Evolutionary conservation across 352 stramenopile species (phyloP).

Genomic region (Phytophthora palmivora): DNA sequence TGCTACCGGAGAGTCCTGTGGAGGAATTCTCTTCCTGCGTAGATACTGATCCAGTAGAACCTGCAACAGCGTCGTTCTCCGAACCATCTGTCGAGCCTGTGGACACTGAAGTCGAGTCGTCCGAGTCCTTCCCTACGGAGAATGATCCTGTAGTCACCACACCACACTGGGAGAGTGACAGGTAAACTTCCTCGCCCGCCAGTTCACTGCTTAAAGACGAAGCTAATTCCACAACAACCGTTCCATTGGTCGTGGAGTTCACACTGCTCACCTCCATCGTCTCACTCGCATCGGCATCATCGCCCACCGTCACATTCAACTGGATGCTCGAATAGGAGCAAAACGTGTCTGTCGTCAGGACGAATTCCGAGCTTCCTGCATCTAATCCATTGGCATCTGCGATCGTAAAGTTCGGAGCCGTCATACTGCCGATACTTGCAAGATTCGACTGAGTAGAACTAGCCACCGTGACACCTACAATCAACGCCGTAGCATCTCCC

Average conservation of each 20-base stretch:
- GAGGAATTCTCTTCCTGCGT: conserved; percentile 56
- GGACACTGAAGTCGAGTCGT: conserved; percentile 25
- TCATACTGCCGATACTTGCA: conserved; percentile 52
- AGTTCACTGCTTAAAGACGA: conserved; percentile 42
- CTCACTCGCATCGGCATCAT: conserved; percentile 13
- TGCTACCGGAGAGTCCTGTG: conserved; percentile 71
- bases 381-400: conserved; percentile 41
- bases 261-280: conserved; percentile 41
- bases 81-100: conserved; percentile 25
- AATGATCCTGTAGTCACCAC: conserved; percentile 36
- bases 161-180: conserved; percentile 63
- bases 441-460: conserved; percentile 57
- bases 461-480: conserved; percentile 61
- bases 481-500: conserved; percentile 42
- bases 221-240: conserved; percentile 47
- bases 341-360: conserved; percentile 51
- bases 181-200: conserved; percentile 35
- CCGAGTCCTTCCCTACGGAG: conserved; percentile 19
- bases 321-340: conserved; percentile 41
- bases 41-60: conserved; percentile 33
- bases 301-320: conserved; percentile 41
- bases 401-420: conserved; percentile 49
- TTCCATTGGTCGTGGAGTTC: conserved; percentile 52
- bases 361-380: conserved; percentile 42
- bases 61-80: conserved; percentile 10